Evolutionary conservation across 192 early-diverging fungal genomes (phyloP).

Genomic region (Gonapodya sp.): DNA sequence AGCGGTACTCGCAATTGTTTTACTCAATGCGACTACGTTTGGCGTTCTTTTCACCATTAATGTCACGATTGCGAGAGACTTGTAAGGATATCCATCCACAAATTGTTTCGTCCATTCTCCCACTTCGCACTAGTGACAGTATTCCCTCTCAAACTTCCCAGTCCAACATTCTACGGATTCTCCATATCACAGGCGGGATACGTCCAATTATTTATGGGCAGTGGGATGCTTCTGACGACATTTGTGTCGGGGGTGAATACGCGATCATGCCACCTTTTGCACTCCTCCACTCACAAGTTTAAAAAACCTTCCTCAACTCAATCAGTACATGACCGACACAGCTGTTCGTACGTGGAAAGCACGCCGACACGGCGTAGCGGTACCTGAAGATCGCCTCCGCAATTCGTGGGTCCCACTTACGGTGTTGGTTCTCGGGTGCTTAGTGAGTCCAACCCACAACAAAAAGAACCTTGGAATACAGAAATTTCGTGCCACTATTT

Average conservation of each 20-base stretch:
- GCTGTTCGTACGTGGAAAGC: neutral
- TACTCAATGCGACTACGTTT: neutral
- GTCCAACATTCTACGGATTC: neutral
- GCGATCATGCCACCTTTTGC: neutral
- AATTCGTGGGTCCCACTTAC: neutral
- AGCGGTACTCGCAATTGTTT: neutral
- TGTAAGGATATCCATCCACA: too few species aligned
- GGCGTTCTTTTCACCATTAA: slow-evolving; percentile 1
- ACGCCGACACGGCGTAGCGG: neutral
- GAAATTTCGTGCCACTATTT: too few species aligned
- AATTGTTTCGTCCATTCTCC: too few species aligned
- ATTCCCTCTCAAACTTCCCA: too few species aligned
- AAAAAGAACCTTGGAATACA: too few species aligned
- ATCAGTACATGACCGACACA: neutral
- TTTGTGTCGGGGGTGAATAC: neutral
- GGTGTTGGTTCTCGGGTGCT: neutral
- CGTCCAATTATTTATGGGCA: neutral
- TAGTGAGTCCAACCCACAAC: neutral
- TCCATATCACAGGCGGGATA: neutral
- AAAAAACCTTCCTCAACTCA: neutral
- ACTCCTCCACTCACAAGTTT: too few species aligned
- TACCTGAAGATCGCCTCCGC: slow-evolving; percentile 2
- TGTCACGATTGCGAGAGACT: slow-evolving; percentile 2
- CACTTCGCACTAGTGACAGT: too few species aligned
- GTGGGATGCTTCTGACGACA: neutral